Conservation (phyloP, 805 yeast species). For the Candida verbasci region DNA sequence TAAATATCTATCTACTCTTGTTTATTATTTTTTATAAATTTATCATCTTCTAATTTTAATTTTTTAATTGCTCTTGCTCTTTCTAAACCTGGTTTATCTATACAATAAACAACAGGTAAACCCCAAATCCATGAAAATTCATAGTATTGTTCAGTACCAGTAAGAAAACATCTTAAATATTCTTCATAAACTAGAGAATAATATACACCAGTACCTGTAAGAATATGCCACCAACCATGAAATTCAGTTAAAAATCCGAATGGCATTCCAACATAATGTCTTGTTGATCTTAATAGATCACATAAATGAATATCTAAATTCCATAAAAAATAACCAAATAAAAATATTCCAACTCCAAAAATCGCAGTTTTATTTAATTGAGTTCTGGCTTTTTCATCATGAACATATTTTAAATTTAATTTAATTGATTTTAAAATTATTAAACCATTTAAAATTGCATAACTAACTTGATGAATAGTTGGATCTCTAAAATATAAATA, state of each 20-base stretch:
- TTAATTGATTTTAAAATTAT: slow-evolving; percentile 59
- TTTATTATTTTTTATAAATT: slow-evolving; percentile 4
- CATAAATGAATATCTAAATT: slow-evolving; percentile 84
- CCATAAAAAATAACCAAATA: slow-evolving; percentile 81
- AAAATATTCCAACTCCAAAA: slow-evolving; percentile 58
- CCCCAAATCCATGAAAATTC: slow-evolving; percentile 55
- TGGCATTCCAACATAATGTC: slow-evolving; percentile 75
- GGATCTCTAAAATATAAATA: slow-evolving; percentile 78
- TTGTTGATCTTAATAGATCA: slow-evolving; percentile 45
- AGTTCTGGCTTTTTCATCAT: slow-evolving; percentile 41
- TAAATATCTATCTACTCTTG: not conserved
- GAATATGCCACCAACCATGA: slow-evolving; percentile 97
- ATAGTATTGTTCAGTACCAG: slow-evolving; percentile 53
- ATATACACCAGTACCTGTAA: slow-evolving; percentile 85
- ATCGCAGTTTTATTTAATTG: slow-evolving; percentile 53
- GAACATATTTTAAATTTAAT: slow-evolving; percentile 51
- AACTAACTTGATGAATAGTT: slow-evolving; percentile 82
- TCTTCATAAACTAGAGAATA: slow-evolving; percentile 77
- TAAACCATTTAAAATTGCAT: slow-evolving; percentile 71
- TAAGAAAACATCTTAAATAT: slow-evolving; percentile 64
- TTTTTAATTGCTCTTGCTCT: slow-evolving; percentile 14
- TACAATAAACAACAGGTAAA: slow-evolving; percentile 46
- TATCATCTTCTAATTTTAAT: slow-evolving; percentile 14
- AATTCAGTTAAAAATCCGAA: slow-evolving; percentile 83
- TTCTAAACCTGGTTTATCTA: slow-evolving; percentile 23